These are phyloP conservation scores for Lentinula aciculospora DNA, from an alignment of 768 basidiomycete genomes.

Conservation along the genomic window DNA sequence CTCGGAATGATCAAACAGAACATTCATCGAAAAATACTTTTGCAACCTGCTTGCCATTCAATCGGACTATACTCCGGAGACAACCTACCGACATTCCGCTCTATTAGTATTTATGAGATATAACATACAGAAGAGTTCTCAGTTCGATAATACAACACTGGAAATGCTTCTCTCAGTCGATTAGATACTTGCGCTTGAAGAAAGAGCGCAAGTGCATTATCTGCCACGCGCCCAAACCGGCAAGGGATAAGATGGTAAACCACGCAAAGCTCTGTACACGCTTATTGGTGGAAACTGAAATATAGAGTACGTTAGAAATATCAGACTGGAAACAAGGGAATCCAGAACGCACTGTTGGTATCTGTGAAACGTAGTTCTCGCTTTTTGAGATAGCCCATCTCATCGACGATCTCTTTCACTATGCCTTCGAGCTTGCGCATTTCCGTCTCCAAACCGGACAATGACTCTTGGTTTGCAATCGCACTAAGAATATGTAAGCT, in stretches of 20 bases:
- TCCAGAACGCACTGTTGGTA: conserved; percentile 71
- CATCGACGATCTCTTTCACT: conserved; percentile 91
- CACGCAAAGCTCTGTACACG: conserved; percentile 93
- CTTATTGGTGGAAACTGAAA: conserved; percentile 79
- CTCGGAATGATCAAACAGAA: too few relatives aligned
- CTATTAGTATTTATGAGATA: background rate
- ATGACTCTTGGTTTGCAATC: conserved; percentile 96
- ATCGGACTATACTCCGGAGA: too few relatives aligned
- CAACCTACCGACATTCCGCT: too few relatives aligned
- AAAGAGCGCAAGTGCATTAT: conserved; percentile 90
- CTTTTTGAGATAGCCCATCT: conserved; percentile 84
- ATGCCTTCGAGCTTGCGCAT: conserved; percentile 97
- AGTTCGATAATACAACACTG: background rate
- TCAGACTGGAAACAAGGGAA: background rate
- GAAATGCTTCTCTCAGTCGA: conserved; percentile 48
- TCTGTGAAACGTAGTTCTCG: conserved; percentile 84
- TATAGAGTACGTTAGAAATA: conserved; percentile 3
- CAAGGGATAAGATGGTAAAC: conserved; percentile 75
- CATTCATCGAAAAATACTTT: too few relatives aligned
- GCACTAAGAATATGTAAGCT: conserved; percentile 47
- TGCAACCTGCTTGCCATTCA: too few relatives aligned
- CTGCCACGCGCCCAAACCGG: conserved; percentile 88
- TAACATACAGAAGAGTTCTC: background rate
- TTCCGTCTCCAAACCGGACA: conserved; percentile 93
- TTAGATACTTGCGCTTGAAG: conserved; percentile 95